These are phyloP conservation scores for Aurifilum marmelostoma DNA, from an alignment of 2,329 filamentous ascomycete species.

Conservation along the genomic window DNA sequence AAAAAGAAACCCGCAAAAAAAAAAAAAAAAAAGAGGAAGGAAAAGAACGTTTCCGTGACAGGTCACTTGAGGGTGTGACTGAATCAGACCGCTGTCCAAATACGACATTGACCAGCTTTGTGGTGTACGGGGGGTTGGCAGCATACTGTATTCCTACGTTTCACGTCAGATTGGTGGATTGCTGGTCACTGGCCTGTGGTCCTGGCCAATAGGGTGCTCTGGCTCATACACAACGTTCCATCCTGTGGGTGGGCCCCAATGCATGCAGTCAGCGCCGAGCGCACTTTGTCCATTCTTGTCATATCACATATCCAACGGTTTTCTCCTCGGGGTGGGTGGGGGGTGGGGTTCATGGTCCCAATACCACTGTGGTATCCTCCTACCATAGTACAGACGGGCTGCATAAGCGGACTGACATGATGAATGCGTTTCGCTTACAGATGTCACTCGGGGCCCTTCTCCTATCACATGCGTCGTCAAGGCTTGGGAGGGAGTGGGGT, in stretches of 20 bases:
- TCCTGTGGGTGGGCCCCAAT: not conserved
- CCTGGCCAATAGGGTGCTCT: not conserved
- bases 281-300: not conserved
- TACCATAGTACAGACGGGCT: too few species aligned
- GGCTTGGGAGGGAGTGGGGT: too few species aligned
- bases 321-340: not conserved
- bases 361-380: not conserved
- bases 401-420: not conserved
- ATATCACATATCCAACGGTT: not conserved
- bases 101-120: not conserved
- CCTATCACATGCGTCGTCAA: too few species aligned
- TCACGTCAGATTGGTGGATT: conserved; percentile 1
- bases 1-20: not conserved
- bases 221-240: not conserved
- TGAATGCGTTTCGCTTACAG: not conserved
- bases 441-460: too few species aligned
- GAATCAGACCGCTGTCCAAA: conserved; percentile 1
- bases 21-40: not conserved
- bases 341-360: not conserved
- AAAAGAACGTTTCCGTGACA: not conserved
- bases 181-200: not conserved
- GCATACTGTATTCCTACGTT: not conserved
- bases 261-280: conserved; percentile 6
- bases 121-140: not conserved
- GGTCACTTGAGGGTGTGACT: not conserved